Evolutionary conservation across 2,329 filamentous ascomycete genomes (phyloP), one percentile per base, ranked within the genome.

Genomic region (Alternaria atra): DNA sequence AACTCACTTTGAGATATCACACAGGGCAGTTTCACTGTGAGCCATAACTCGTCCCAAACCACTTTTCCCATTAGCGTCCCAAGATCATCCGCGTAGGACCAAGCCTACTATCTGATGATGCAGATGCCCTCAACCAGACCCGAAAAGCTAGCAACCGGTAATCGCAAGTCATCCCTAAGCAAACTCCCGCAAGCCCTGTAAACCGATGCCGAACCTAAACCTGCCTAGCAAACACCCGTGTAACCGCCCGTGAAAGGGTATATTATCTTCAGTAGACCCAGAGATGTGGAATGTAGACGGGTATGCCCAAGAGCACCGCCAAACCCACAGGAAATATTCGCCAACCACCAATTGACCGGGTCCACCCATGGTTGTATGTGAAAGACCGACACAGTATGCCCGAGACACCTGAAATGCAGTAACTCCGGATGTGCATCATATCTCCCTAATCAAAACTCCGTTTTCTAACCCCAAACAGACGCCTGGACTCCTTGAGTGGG

Each of bases 381-480:
- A 68, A 77, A 74, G 72, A 75, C 75, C 74, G 73, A 76, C 70
- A 73, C 69, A 63, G 71, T 64, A 77, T 78, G 76, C 76, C 75
- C 73, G 72, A 66, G 74, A 80, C 77, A 79, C 77, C 77, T 75
- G 65, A 74, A 79, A 80, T 80, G 77, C 77, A 78, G 75, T 74
- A 80, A 80, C 77, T 79, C 77, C 76, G 70, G 69, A 77, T 73
- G 75, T 76, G 74, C 75, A 75, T 78, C 72, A 66, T 74, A 60
- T 75, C 71, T 74, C 68, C 74, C 68, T 61, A 72, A 72, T 68
- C 69, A 74, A 76, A 73, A 75, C 57, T 73, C 69, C 69, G 32
- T 52, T 63, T 73, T 60, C 34, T 89, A 97, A 71, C 94, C 94
- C 94, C 94, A 98, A 70, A 97, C 94, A 67, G 93, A 96, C 67